Percentiles rank a stretch among this genome's conserved stretches.
Evolutionary conservation across 345 rosid species (phyloP).

Genomic region (Nasturtium officinale): DNA sequence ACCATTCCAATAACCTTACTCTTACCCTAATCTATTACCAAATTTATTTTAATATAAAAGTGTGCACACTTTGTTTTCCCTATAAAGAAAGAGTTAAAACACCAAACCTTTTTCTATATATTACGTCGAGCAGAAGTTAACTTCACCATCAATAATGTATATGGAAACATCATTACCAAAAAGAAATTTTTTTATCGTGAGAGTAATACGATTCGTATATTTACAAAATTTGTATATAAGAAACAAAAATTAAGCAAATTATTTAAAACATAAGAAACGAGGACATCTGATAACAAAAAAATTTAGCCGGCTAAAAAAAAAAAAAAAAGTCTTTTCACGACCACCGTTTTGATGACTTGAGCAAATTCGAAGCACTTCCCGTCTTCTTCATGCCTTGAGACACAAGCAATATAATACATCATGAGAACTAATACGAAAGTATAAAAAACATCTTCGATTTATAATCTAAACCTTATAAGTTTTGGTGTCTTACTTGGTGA

Average conservation of each 20-base stretch:
- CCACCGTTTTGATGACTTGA: constrained; percentile 42
- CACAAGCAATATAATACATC: constrained; percentile 1
- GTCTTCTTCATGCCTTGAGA: constrained; percentile 42
- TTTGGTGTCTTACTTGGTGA: constrained; percentile 36
- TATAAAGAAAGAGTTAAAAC: not conserved
- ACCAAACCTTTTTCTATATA: not conserved
- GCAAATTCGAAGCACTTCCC: constrained; percentile 40
- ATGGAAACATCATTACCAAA: not conserved
- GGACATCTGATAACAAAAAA: not conserved
- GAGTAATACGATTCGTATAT: constrained; percentile 12
- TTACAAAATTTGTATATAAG: constrained; percentile 21
- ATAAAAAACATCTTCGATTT: constrained; percentile 6
- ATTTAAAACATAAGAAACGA: not conserved
- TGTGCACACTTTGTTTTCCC: not conserved
- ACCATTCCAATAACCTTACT: not conserved
- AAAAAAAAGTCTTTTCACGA: not conserved
- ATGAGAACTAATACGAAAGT: not conserved
- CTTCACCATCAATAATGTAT: not conserved
- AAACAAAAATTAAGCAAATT: constrained; percentile 27
- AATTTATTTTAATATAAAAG: not conserved
- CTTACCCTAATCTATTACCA: not conserved
- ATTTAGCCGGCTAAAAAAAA: not conserved
- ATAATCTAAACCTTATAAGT: not conserved
- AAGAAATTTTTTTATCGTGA: not conserved
- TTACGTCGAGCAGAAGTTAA: not conserved